phyloP scores from a whole-genome alignment of 2,329 filamentous ascomycete species.

The Xylariales sp. region DNA sequence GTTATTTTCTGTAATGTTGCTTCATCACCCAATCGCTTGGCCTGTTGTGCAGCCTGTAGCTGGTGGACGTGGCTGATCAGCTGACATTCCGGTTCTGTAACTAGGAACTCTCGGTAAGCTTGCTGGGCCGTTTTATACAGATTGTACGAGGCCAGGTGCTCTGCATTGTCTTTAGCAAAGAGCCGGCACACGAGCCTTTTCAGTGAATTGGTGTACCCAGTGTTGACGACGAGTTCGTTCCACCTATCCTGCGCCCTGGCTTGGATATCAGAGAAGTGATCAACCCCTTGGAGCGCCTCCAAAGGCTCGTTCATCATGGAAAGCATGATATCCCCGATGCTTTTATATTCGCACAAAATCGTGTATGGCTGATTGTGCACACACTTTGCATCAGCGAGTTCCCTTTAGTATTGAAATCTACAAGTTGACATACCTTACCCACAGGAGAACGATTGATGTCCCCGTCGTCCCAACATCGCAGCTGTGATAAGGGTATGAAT shows the following conservation, averaged over 20 bases:
- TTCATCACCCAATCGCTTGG: background rate
- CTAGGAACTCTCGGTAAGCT: slow-evolving; percentile 2
- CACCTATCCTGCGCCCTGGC: background rate
- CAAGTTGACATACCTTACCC: too few relatives aligned
- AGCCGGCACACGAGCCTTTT: slow-evolving; percentile 8
- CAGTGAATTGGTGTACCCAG: slow-evolving; percentile 6
- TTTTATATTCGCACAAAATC: slow-evolving; percentile 23
- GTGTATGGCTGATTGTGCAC: slow-evolving; percentile 23
- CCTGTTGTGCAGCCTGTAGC: slow-evolving; percentile 2
- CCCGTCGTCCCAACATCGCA: slow-evolving; percentile 14
- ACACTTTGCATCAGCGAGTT: too few relatives aligned
- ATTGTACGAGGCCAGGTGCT: background rate
- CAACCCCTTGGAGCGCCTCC: background rate
- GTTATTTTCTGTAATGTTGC: background rate
- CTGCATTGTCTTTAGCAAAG: slow-evolving; percentile 1
- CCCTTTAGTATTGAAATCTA: too few relatives aligned
- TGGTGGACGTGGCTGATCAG: slow-evolving; percentile 1
- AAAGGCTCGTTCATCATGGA: slow-evolving; percentile 24
- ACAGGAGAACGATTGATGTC: slow-evolving; percentile 17
- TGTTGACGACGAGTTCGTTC: background rate
- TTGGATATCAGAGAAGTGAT: slow-evolving; percentile 7
- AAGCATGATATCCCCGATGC: slow-evolving; percentile 22
- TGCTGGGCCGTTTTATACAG: slow-evolving; percentile 6
- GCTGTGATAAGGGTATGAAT: too few relatives aligned
- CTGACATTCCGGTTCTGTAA: slow-evolving; percentile 3